Evolutionary conservation across 805 yeast species (phyloP).

Genomic region (Metschnikowia peoriensis): DNA sequence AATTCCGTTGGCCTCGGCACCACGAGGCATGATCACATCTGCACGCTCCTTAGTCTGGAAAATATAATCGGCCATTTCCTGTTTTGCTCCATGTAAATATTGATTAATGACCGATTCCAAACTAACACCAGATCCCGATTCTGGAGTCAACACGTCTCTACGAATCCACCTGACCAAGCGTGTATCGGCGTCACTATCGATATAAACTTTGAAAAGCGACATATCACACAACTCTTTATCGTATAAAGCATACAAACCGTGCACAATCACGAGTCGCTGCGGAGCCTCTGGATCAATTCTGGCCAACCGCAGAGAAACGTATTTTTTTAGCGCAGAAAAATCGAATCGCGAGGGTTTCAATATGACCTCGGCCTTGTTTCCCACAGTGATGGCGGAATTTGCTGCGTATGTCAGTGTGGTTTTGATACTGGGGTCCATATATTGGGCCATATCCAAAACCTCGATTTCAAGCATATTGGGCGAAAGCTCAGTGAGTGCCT

Average conservation of each 20-base stretch:
- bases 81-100: constrained; percentile 57
- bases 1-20: constrained; percentile 59
- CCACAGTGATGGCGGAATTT: constrained; percentile 30
- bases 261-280: constrained; percentile 45
- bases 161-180: constrained; percentile 77
- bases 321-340: constrained; percentile 27
- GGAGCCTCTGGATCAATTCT: constrained; percentile 21
- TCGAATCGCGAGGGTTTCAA: constrained; percentile 44
- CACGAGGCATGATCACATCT: constrained; percentile 72
- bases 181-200: constrained; percentile 84
- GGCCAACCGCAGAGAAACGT: constrained; percentile 8
- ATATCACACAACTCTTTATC: constrained; percentile 52
- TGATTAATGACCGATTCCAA: constrained; percentile 39
- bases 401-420: constrained; percentile 20
- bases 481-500: constrained; percentile 11
- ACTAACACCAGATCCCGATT: constrained; percentile 1
- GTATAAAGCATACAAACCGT: constrained; percentile 80
- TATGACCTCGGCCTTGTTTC: constrained; percentile 18
- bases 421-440: constrained; percentile 19
- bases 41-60: constrained; percentile 69
- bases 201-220: constrained; percentile 67
- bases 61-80: constrained; percentile 66
- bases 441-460: constrained; percentile 46
- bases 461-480: constrained; percentile 20
- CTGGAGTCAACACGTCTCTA: constrained; percentile 29